phyloP scores from a whole-genome alignment of 1,284 basidiomycete species.

The Pseudozyma thailandica region DNA sequence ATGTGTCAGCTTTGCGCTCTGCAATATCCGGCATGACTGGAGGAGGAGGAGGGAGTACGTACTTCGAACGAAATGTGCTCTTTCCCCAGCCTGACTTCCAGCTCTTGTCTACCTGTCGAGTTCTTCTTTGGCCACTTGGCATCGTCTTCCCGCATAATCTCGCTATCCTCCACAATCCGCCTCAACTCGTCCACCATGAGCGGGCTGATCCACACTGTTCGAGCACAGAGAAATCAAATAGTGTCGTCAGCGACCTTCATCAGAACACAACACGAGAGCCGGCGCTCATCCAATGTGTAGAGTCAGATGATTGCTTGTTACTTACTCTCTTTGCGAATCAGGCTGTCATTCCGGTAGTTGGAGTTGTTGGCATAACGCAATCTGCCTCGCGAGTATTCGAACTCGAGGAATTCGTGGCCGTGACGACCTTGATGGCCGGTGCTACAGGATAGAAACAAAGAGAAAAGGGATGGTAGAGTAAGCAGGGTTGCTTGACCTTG shows the following conservation, averaged over 20 bases:
- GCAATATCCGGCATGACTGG: too few relatives aligned
- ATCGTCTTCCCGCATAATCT: slow-evolving; percentile 98
- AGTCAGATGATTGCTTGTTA: not conserved
- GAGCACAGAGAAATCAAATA: not conserved
- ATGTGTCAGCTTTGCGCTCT: too few relatives aligned
- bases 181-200: slow-evolving; percentile 92
- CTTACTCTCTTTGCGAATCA: slow-evolving; percentile 98
- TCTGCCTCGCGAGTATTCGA: slow-evolving; percentile 95
- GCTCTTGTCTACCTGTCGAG: slow-evolving; percentile 95
- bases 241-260: not conserved
- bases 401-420: slow-evolving; percentile 82
- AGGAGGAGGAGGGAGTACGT: slow-evolving; percentile 50
- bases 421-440: slow-evolving; percentile 66
- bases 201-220: slow-evolving; percentile 89
- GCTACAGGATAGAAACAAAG: slow-evolving; percentile 20
- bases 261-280: not conserved
- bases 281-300: not conserved
- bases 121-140: slow-evolving; percentile 98
- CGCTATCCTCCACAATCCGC: slow-evolving; percentile 90
- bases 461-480: not conserved
- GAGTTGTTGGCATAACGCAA: slow-evolving; percentile 99
- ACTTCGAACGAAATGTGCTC: slow-evolving; percentile 99
- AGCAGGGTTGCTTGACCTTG: too few relatives aligned
- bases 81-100: slow-evolving; percentile 91
- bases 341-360: slow-evolving; percentile 95